These are phyloP conservation scores for Malus hybrid DNA, from an alignment of 331 rosid genomes.

Conservation along the genomic window DNA sequence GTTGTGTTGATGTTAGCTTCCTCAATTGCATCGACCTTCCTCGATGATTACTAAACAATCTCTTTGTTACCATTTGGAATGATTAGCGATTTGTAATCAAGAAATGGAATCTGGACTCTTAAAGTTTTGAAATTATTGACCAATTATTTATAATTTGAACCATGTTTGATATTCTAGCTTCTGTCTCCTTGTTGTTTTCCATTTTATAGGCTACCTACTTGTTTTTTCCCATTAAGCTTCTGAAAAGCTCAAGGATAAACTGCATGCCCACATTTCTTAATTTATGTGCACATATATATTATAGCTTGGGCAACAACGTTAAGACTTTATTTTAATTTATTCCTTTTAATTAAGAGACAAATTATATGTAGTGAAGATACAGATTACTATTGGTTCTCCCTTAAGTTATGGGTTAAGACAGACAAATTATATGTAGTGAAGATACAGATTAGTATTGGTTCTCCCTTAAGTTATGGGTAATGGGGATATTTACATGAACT, in stretches of 20 bases:
- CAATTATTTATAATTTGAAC: conserved; percentile 3
- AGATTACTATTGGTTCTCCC: no score
- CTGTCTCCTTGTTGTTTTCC: conserved; percentile 37
- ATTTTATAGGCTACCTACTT: conserved; percentile 11
- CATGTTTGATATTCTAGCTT: conserved; percentile 32
- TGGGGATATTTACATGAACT: not conserved
- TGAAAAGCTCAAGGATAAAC: conserved; percentile 1
- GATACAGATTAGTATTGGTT: not conserved
- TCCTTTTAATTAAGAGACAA: no score
- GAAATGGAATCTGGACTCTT: not conserved
- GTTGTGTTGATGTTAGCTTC: conserved; percentile 34
- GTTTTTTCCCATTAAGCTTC: conserved; percentile 9
- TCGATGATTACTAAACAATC: conserved; percentile 37
- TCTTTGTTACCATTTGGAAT: conserved; percentile 11
- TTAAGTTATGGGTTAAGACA: no score
- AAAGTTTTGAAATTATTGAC: conserved; percentile 19
- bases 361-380: no score
- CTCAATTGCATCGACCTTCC: conserved; percentile 48
- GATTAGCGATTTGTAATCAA: conserved; percentile 3
- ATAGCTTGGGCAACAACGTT: not conserved
- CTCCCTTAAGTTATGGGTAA: not conserved
- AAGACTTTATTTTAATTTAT: not conserved
- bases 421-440: not conserved
- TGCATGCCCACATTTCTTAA: not conserved
- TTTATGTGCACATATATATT: not conserved